phyloP scores from a whole-genome alignment of 805 yeast species.

The Lipomyces yamanashiensis region DNA sequence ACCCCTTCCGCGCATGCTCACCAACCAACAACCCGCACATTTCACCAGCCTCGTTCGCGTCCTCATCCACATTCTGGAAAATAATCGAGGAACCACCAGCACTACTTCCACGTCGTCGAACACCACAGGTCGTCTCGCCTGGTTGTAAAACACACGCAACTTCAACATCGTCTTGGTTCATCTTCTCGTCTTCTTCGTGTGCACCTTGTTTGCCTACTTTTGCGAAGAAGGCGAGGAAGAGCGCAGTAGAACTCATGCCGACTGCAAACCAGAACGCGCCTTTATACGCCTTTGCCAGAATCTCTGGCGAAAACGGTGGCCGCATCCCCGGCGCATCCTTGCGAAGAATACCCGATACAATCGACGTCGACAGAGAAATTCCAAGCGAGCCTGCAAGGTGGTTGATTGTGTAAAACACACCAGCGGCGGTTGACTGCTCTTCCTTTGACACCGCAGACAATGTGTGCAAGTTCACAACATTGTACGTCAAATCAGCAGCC shows the following conservation, averaged over 20 bases:
- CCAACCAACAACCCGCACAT: conserved; percentile 8
- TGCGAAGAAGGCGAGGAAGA: conserved; percentile 43
- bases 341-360: conserved; percentile 45
- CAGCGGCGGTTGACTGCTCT: conserved; percentile 55
- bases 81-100: neutral
- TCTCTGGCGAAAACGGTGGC: neutral
- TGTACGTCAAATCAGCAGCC: conserved; percentile 57
- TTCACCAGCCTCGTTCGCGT: conserved; percentile 11
- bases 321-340: conserved; percentile 1
- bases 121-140: conserved; percentile 14
- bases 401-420: conserved; percentile 53
- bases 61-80: conserved; percentile 16
- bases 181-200: neutral
- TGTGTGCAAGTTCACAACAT: conserved; percentile 53
- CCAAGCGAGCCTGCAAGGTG: conserved; percentile 53
- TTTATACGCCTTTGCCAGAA: conserved; percentile 25
- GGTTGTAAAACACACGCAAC: conserved; percentile 20
- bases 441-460: conserved; percentile 49
- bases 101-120: neutral
- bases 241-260: conserved; percentile 44
- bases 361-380: conserved; percentile 50
- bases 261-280: conserved; percentile 43
- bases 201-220: conserved; percentile 44
- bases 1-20: neutral
- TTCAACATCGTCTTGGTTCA: neutral